Evolutionary conservation across 1,284 basidiomycete genomes (phyloP).

Genomic region (Ganoderma leucocontextum): DNA sequence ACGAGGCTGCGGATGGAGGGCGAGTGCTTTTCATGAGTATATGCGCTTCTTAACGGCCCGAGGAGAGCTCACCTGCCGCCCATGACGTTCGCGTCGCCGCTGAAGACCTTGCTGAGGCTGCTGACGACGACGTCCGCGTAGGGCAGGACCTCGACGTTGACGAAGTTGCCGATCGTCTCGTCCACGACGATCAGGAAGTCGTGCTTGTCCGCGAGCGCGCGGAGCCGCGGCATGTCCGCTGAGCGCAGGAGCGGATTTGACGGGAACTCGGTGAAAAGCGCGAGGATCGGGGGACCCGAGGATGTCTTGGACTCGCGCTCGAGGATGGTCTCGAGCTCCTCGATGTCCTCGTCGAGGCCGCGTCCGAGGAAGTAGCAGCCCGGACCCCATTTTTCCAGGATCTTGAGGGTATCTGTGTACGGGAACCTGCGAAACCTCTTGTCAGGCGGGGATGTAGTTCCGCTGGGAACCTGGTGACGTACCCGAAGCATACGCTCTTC

Average conservation of each 20-base stretch:
- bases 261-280: conserved; percentile 90
- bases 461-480: conserved; percentile 9
- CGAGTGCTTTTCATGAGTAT: conserved; percentile 12
- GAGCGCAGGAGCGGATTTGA: conserved; percentile 93
- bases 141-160: conserved; percentile 93
- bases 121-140: conserved; percentile 95
- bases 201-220: conserved; percentile 87
- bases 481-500: conserved; percentile 97
- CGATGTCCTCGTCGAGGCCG: conserved; percentile 82
- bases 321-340: conserved; percentile 75
- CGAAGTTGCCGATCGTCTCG: conserved; percentile 96
- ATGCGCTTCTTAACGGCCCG: not conserved
- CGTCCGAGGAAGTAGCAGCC: conserved; percentile 92
- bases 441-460: conserved; percentile 18
- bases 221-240: conserved; percentile 82
- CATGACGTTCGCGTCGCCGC: conserved; percentile 96
- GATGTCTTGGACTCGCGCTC: conserved; percentile 54
- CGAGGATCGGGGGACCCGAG: conserved; percentile 60
- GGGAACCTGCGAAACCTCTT: conserved; percentile 74
- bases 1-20: conserved; percentile 69
- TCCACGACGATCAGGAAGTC: conserved; percentile 92
- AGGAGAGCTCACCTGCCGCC: conserved; percentile 78
- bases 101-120: conserved; percentile 95
- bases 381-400: conserved; percentile 96
- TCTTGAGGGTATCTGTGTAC: conserved; percentile 97